Base-by-base conservation (phyloP, 78 protist genomes). In the Dictyostelium brefeldianum region DNA sequence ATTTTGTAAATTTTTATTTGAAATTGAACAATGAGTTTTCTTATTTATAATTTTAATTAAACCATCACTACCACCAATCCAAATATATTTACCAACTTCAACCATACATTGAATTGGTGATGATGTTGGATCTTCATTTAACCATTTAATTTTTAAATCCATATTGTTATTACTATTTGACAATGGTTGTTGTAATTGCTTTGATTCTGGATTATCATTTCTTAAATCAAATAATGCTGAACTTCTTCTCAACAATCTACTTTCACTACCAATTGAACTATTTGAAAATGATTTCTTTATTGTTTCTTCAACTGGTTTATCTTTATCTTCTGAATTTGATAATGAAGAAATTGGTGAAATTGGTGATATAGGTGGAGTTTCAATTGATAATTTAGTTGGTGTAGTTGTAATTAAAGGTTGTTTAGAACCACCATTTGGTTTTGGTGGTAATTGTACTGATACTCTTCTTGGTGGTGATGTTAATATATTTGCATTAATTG, bases 1-100 rank as follows among this genome's bases (percentile, higher is more conserved):
- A 20, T 22, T 22, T 74, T 85, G 92, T n/a, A 56, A 81, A 15
- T 12, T 73, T 25, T 81, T 79, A 15, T 78, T 75, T 17, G 83
- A 27, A 20, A 85, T 54, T 9, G 83, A 50, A 1, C 31, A 2
- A 31, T 71, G 46, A 1, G 78, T 62, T 0, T 62, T 77, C 20
- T 77, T 74, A 29, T 85, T 83, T n/a, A 85, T 85, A 25, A 85
- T 69, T 18, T 83, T 17, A 50, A 85, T 85, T 1, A 77, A 77
- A 4, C 92, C 92, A 77, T 85, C 92, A 31, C 81, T 53, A n/a
- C 92, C 75, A 27, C 92, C 92, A 8, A 85, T 78, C 92, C 92
- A 85, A 8, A 85, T 83, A 22, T 75, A 56, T 69, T 85, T 85
- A 7, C 84, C 84, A 47, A 85, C 92, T 31, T 85, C 92, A 15